Evolutionary conservation across 495 filamentous ascomycete genomes (phyloP).

Genomic region (Aspergillus ostianus): DNA sequence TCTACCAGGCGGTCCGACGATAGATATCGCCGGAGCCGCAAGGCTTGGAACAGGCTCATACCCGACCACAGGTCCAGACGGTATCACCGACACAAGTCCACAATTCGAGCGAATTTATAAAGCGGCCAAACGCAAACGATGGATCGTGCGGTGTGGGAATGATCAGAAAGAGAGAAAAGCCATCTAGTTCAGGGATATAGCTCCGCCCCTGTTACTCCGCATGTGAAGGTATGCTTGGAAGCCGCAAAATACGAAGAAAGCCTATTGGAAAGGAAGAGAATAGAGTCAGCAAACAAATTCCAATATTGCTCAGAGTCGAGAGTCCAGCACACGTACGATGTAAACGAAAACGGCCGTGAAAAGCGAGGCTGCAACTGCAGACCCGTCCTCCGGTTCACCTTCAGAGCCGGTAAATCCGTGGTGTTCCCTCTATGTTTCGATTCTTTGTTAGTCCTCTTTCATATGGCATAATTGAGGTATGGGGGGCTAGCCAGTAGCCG

Average conservation of each 20-base stretch:
- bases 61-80: too few species aligned
- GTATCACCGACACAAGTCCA: neutral
- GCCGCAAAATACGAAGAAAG: conserved; percentile 86
- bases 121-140: neutral
- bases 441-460: conserved; percentile 3
- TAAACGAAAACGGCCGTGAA: conserved; percentile 87
- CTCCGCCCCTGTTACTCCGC: conserved; percentile 72
- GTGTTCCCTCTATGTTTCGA: conserved; percentile 56
- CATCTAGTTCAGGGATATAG: conserved; percentile 68
- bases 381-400: conserved; percentile 70
- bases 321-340: conserved; percentile 54
- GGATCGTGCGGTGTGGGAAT: neutral
- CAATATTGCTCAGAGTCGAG: neutral
- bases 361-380: conserved; percentile 74
- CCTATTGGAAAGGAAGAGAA: conserved; percentile 42
- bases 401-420: conserved; percentile 75
- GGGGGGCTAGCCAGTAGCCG: neutral
- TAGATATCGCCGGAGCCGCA: neutral
- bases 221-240: conserved; percentile 79
- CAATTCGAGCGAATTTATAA: neutral
- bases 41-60: neutral
- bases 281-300: conserved; percentile 5
- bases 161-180: conserved; percentile 8
- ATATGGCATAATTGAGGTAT: neutral
- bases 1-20: neutral